Evolutionary conservation across 2,329 filamentous ascomycete species (phyloP), one percentile per base, ranked within the genome.

Genomic region (Juglanconis oblonga): DNA sequence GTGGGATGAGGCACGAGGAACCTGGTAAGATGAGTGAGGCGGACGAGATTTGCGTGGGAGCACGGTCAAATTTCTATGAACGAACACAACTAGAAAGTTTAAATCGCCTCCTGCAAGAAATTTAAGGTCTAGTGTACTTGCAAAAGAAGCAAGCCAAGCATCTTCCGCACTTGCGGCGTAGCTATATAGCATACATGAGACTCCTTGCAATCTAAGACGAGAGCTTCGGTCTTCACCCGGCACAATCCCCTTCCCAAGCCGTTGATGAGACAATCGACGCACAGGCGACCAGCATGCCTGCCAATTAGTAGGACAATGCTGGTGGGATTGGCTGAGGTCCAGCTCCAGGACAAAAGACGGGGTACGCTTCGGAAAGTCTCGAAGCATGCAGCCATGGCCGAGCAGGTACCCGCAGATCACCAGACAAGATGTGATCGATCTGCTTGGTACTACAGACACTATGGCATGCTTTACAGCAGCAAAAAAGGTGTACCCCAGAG

Each of bases 351-450:
- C 32, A 3, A 53, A 32, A 36, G 42, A 24, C 17, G 17, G 17
- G 17, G 17, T 24, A 2, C 17, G 17, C 49, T 48, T 38, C 44
- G 50, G 31, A 29, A 24, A 24, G 17, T 40, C 36, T 13, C 36
- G 8, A 40, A 13, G 36, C 36, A 8, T 40, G 36, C 36, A 40
- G 36, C 36, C 36, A 40, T 8, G 36, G 36, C 36, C 36, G 57
- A 54, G 51, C 51, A 44, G 58, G 49, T 57, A 53, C 35, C 50
- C 42, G 44, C 44, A 50, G 50, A 54, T 57, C 58, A 54, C 44
- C 50, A 58, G 44, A 59, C 57, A 59, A 38, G 29, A 47, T 50
- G 55, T 54, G 50, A 61, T 42, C 38, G 24, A 24, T 24, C 24
- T 24, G 24, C 24, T 24, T 24, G 24, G 24, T 24, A 24, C 24